A percentile compares a stretch with the other conserved stretches of the same genome.
Conservation (phyloP, 371 early-diverging fungal genomes). For the Mycotypha africana region DNA sequence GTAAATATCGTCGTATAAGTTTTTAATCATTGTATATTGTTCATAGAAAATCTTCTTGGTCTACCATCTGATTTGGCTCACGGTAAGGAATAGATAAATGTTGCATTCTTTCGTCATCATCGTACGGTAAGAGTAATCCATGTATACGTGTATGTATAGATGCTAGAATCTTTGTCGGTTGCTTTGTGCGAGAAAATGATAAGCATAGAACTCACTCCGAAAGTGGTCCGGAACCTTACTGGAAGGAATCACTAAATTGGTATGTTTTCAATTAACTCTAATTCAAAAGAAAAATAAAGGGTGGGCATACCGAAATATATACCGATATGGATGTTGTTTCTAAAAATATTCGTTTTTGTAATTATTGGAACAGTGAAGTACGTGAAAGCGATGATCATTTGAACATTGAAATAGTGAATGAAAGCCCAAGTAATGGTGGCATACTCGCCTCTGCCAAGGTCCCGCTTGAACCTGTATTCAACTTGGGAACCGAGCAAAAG, state of each 20-base stretch:
- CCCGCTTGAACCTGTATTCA: slow-evolving; percentile 5
- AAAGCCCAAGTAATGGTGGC: slow-evolving; percentile 12
- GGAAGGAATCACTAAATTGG: slow-evolving; percentile 16
- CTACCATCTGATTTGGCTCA: slow-evolving; percentile 4
- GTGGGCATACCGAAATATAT: not conserved
- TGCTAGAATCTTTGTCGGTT: slow-evolving; percentile 17
- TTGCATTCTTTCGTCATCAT: not conserved
- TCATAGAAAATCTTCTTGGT: slow-evolving; percentile 12
- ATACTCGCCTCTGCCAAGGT: slow-evolving; percentile 11
- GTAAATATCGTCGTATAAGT: not conserved
- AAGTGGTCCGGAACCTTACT: slow-evolving; percentile 6
- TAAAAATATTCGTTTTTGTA: not conserved
- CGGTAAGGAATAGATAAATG: slow-evolving; percentile 2
- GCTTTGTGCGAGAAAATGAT: slow-evolving; percentile 14
- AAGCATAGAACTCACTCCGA: slow-evolving; percentile 21
- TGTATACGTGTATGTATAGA: slow-evolving; percentile 1
- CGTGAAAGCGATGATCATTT: slow-evolving; percentile 14
- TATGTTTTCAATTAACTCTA: no score
- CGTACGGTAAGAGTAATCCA: not conserved
- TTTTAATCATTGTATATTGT: not conserved
- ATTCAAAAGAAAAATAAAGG: not conserved
- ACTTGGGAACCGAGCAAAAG: slow-evolving; percentile 8
- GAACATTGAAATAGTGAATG: slow-evolving; percentile 20
- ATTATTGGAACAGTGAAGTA: slow-evolving; percentile 6
- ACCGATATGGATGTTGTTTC: not conserved